Evolutionary conservation across 2,329 filamentous ascomycete species (phyloP).

Genomic region (Cadophora sp.): DNA sequence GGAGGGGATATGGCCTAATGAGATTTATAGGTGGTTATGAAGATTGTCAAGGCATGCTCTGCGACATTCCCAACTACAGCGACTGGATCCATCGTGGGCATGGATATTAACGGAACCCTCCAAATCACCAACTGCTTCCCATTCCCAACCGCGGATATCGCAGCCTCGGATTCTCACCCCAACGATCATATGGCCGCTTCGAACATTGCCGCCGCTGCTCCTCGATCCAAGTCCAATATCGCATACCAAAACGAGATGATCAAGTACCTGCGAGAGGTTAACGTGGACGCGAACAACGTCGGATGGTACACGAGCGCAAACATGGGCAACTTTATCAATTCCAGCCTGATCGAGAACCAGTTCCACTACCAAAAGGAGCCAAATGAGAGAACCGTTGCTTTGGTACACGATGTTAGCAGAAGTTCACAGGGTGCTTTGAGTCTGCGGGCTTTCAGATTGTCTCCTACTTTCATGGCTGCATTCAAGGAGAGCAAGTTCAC

Average conservation of each 20-base stretch:
- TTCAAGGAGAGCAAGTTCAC: slow-evolving; percentile 98
- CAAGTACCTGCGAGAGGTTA: slow-evolving; percentile 93
- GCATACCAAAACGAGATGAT: slow-evolving; percentile 97
- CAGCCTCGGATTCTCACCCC: slow-evolving; percentile 73
- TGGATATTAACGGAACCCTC: slow-evolving; percentile 82
- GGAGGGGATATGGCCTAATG: slow-evolving; percentile 40
- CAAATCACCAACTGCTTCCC: slow-evolving; percentile 96
- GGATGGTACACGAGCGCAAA: slow-evolving; percentile 99
- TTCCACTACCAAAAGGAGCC: slow-evolving; percentile 93
- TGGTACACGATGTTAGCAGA: slow-evolving; percentile 95
- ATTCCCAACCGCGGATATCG: slow-evolving; percentile 83
- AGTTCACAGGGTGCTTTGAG: slow-evolving; percentile 92
- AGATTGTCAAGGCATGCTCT: slow-evolving; percentile 96
- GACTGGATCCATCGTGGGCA: slow-evolving; percentile 89
- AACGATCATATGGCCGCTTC: slow-evolving; percentile 70
- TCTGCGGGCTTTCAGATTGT: slow-evolving; percentile 89
- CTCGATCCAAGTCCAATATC: slow-evolving; percentile 88
- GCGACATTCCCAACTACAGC: slow-evolving; percentile 86
- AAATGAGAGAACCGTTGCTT: slow-evolving; percentile 84
- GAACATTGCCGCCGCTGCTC: slow-evolving; percentile 82
- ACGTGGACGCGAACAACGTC: slow-evolving; percentile 96
- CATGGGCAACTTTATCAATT: slow-evolving; percentile 98
- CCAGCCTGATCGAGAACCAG: slow-evolving; percentile 97
- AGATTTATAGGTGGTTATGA: slow-evolving; percentile 81
- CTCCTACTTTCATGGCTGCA: slow-evolving; percentile 84